These are phyloP conservation scores for Fusarium guadeloupense DNA, from an alignment of 2,329 filamentous ascomycete genomes.

Conservation along the genomic window DNA sequence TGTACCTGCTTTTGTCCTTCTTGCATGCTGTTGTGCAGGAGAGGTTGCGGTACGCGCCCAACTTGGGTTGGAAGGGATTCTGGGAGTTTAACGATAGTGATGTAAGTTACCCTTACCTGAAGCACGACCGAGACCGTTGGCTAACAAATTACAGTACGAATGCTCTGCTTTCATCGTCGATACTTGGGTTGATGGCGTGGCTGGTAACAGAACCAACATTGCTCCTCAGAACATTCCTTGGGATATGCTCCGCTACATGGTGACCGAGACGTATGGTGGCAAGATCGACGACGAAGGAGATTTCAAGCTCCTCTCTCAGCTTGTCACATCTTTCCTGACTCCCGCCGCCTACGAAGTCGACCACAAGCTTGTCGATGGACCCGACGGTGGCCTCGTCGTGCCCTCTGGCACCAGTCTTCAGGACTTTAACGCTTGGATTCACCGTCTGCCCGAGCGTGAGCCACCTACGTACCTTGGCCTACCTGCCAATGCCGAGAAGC, in stretches of 20 bases:
- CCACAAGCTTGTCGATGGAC: slow-evolving; percentile 83
- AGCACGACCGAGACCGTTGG: background rate
- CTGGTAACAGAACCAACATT: slow-evolving; percentile 88
- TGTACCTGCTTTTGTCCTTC: slow-evolving; percentile 93
- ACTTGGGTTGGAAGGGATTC: slow-evolving; percentile 96
- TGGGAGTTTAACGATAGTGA: slow-evolving; percentile 99
- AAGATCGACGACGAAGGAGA: slow-evolving; percentile 95
- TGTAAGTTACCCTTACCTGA: slow-evolving; percentile 66
- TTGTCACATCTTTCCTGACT: slow-evolving; percentile 83
- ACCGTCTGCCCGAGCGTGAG: slow-evolving; percentile 90
- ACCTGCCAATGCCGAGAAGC: slow-evolving; percentile 95
- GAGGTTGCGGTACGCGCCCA: slow-evolving; percentile 91
- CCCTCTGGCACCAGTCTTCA: slow-evolving; percentile 83
- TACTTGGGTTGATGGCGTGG: slow-evolving; percentile 86
- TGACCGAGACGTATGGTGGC: slow-evolving; percentile 95
- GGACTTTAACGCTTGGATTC: slow-evolving; percentile 92
- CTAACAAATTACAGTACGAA: slow-evolving; percentile 74
- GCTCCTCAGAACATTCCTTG: slow-evolving; percentile 94
- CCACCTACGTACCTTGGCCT: slow-evolving; percentile 94
- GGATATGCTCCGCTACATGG: slow-evolving; percentile 90
- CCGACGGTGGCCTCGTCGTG: slow-evolving; percentile 72
- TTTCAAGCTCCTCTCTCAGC: slow-evolving; percentile 74
- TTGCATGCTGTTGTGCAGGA: slow-evolving; percentile 96
- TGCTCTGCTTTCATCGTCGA: slow-evolving; percentile 97
- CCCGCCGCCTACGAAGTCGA: slow-evolving; percentile 91